Percentiles rank a stretch among this genome's conserved stretches.
Evolutionary conservation across 805 yeast species (phyloP).

Genomic region (Sugiyamaella valdiviana): DNA sequence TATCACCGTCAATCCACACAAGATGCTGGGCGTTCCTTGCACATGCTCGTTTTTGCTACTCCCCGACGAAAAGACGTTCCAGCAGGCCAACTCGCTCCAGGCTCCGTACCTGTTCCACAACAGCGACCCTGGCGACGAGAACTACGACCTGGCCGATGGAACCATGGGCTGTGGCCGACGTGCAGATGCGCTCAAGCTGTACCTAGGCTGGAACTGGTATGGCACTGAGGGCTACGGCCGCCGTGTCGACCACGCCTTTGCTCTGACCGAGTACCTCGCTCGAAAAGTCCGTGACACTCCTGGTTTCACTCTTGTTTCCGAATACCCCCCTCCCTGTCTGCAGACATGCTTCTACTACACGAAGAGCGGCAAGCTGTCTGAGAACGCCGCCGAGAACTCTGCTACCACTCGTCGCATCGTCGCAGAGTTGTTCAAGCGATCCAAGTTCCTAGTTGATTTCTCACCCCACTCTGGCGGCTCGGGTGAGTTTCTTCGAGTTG

Average conservation of each 20-base stretch:
- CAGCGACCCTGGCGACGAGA: constrained; percentile 38
- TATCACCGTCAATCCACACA: constrained; percentile 78
- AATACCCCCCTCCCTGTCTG: constrained; percentile 63
- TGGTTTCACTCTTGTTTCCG: constrained; percentile 52
- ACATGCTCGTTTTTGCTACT: constrained; percentile 63
- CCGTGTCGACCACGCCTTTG: constrained; percentile 69
- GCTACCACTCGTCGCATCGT: constrained; percentile 57
- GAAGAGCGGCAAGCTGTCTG: constrained; percentile 35
- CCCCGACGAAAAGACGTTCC: constrained; percentile 61
- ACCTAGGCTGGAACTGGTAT: constrained; percentile 74
- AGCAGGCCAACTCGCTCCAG: constrained; percentile 62
- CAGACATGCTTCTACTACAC: constrained; percentile 78
- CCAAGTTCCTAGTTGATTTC: constrained; percentile 70
- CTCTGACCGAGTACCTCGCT: constrained; percentile 58
- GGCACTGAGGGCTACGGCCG: constrained; percentile 59
- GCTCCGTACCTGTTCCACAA: constrained; percentile 81
- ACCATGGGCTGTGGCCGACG: constrained; percentile 91
- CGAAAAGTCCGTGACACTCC: constrained; percentile 33
- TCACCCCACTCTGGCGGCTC: constrained; percentile 53
- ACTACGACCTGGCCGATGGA: constrained; percentile 76
- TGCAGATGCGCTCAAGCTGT: constrained; percentile 73
- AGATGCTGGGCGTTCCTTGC: constrained; percentile 78
- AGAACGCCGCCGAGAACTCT: constrained; percentile 40
- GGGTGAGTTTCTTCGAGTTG: constrained; percentile 83
- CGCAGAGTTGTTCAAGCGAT: constrained; percentile 48